Evolutionary conservation across 139 green algal genomes (phyloP).

Genomic region (Chloropicon primus): DNA sequence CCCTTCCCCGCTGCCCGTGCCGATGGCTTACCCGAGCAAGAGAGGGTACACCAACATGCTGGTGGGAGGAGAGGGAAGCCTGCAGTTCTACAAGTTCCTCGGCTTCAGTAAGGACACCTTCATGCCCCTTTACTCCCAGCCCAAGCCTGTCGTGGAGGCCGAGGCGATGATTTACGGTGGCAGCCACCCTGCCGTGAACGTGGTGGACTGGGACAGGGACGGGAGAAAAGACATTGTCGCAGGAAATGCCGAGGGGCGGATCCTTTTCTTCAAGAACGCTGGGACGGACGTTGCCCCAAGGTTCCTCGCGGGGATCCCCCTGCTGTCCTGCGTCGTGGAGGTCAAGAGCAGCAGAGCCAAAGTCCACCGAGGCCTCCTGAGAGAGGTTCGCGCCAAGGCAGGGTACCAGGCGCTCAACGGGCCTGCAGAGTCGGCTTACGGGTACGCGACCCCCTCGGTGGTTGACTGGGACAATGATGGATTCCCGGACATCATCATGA

Average conservation of each 20-base stretch:
- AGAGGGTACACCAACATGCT: constrained; percentile 1
- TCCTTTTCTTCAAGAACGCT: constrained; percentile 13
- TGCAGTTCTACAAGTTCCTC: constrained; percentile 13
- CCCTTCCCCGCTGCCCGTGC: background rate
- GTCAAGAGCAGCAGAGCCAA: background rate
- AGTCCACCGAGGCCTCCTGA: background rate
- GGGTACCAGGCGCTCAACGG: constrained; percentile 12
- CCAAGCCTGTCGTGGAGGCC: background rate
- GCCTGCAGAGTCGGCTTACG: constrained; percentile 11
- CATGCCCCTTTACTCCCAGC: constrained; percentile 3
- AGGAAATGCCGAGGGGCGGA: constrained; percentile 4
- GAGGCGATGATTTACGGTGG: constrained; percentile 3
- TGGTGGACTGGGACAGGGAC: constrained; percentile 17
- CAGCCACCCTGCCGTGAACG: constrained; percentile 2
- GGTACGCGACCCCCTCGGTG: constrained; percentile 8
- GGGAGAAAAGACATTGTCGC: constrained; percentile 8
- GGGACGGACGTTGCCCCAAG: background rate
- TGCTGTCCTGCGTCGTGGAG: background rate
- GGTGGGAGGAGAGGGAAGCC: constrained; percentile 10
- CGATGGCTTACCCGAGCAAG: constrained; percentile 8
- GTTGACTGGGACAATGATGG: constrained; percentile 14
- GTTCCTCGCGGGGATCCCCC: constrained; percentile 4
- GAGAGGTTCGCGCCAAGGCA: background rate
- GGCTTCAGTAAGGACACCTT: background rate
- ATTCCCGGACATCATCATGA: constrained; percentile 9